phyloP scores from a whole-genome alignment of 1,139 yeast genomes.

The Candida glucosophila region DNA sequence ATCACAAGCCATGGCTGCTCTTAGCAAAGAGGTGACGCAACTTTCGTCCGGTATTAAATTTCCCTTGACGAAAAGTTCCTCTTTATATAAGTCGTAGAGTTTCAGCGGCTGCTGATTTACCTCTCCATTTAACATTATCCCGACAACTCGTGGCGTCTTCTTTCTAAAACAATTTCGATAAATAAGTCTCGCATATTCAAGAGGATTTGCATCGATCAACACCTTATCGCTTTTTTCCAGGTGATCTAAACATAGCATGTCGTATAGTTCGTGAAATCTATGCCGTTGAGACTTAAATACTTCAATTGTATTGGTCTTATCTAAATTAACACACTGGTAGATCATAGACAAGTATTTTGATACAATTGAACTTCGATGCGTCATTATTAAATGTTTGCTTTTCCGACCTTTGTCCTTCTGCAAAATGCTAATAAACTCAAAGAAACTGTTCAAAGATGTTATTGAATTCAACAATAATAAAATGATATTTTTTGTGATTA shows the following conservation, averaged over 20 bases:
- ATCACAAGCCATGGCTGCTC: slow-evolving; percentile 29
- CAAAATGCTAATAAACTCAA: slow-evolving; percentile 10
- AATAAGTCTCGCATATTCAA: slow-evolving; percentile 18
- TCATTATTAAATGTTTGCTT: slow-evolving; percentile 1
- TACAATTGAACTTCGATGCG: slow-evolving; percentile 12
- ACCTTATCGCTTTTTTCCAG: neutral
- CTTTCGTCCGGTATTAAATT: slow-evolving; percentile 22
- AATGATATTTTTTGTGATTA: slow-evolving; percentile 25
- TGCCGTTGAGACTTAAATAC: slow-evolving; percentile 1
- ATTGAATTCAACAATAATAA: slow-evolving; percentile 21
- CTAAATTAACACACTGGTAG: too few relatives aligned
- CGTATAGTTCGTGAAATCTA: too few relatives aligned
- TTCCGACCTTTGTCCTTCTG: too few relatives aligned
- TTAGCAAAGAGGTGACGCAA: slow-evolving; percentile 36
- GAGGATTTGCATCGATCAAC: slow-evolving; percentile 1
- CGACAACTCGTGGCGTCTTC: slow-evolving; percentile 21
- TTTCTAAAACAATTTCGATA: slow-evolving; percentile 10
- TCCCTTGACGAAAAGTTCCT: slow-evolving; percentile 12
- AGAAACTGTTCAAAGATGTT: slow-evolving; percentile 12
- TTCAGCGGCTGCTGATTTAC: slow-evolving; percentile 26
- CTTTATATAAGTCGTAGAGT: slow-evolving; percentile 25
- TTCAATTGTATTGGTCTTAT: too few relatives aligned
- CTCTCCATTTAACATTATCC: slow-evolving; percentile 39
- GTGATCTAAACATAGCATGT: too few relatives aligned
- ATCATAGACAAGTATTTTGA: slow-evolving; percentile 22